phyloP scores from a whole-genome alignment of 2,329 filamentous ascomycete genomes.

The Coleophoma eucalyptorum region DNA sequence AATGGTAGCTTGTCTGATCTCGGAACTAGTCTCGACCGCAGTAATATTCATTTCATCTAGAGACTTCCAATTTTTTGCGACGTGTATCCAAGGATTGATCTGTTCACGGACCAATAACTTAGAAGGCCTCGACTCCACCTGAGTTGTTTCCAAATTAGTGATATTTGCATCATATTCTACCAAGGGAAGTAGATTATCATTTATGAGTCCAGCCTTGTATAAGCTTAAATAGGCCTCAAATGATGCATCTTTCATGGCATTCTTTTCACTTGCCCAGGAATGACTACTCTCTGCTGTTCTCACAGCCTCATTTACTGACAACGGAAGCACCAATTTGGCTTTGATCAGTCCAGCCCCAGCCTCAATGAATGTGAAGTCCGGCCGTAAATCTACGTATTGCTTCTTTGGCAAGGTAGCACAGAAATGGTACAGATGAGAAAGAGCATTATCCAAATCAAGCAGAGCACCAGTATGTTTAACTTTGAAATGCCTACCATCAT shows the following conservation, averaged over 20 bases:
- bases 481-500: constrained; percentile 31
- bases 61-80: constrained; percentile 37
- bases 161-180: constrained; percentile 28
- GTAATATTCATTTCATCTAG: constrained; percentile 63
- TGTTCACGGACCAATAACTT: constrained; percentile 28
- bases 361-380: constrained; percentile 54
- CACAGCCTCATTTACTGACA: constrained; percentile 60
- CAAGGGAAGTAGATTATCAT: constrained; percentile 71
- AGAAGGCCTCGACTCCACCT: constrained; percentile 34
- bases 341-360: constrained; percentile 40
- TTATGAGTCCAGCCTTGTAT: constrained; percentile 67
- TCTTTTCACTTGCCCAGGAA: constrained; percentile 63
- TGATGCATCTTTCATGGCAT: constrained; percentile 64
- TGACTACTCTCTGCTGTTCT: constrained; percentile 46
- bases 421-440: constrained; percentile 78
- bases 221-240: constrained; percentile 75
- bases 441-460: constrained; percentile 70
- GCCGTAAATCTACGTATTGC: constrained; percentile 60
- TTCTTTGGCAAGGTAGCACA: constrained; percentile 54
- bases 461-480: constrained; percentile 51
- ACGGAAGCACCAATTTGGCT: constrained; percentile 68
- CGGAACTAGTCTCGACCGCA: constrained; percentile 12
- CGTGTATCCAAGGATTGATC: constrained; percentile 32
- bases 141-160: constrained; percentile 51
- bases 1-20: constrained; percentile 56